These are phyloP conservation scores for Colletotrichum melonis DNA, from an alignment of 2,329 filamentous ascomycete species.

Conservation along the genomic window DNA sequence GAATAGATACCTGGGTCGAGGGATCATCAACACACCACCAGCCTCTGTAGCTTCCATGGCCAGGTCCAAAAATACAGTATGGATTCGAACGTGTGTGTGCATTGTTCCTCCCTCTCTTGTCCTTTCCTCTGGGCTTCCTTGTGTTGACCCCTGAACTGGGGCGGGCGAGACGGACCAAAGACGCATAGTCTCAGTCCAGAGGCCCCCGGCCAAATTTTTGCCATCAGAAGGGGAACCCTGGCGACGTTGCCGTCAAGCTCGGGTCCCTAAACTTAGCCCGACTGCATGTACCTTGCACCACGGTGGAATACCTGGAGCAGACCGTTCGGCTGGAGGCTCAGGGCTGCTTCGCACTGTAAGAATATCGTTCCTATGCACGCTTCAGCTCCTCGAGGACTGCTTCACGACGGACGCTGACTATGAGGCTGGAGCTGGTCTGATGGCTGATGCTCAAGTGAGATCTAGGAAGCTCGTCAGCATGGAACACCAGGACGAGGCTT, in stretches of 20 bases:
- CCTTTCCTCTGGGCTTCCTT: neutral
- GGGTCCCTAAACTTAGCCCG: constrained; percentile 18
- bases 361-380: neutral
- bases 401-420: neutral
- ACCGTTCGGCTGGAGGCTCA: neutral
- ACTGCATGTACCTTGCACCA: constrained; percentile 13
- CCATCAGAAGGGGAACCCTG: constrained; percentile 22
- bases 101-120: neutral
- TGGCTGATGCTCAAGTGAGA: neutral
- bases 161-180: constrained; percentile 23
- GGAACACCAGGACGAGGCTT: neutral
- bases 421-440: neutral
- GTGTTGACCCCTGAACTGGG: constrained; percentile 25
- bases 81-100: neutral
- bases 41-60: neutral
- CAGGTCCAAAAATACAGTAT: constrained; percentile 1
- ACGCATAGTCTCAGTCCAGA: constrained; percentile 24
- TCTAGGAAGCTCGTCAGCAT: neutral
- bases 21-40: neutral
- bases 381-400: neutral
- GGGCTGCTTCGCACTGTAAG: neutral
- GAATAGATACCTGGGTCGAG: neutral
- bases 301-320: neutral
- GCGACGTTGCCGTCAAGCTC: constrained; percentile 9
- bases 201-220: constrained; percentile 5